These are phyloP conservation scores for Fusarium paranaense DNA, from an alignment of 2,329 filamentous ascomycete genomes.

Conservation along the genomic window DNA sequence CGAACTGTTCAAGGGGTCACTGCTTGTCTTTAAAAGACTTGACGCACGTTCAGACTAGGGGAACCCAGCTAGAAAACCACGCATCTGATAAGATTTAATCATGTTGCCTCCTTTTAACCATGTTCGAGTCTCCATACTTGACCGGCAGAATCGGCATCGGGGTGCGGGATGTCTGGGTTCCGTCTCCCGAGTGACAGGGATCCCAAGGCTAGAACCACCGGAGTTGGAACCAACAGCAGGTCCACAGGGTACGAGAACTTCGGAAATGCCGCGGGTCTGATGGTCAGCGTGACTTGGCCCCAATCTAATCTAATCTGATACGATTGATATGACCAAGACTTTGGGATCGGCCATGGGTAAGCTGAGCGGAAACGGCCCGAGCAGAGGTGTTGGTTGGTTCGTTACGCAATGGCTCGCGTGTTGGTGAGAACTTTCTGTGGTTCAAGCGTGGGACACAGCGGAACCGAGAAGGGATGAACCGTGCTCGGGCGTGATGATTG, in stretches of 20 bases:
- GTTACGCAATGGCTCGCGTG: conserved; percentile 18
- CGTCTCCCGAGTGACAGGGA: conserved; percentile 3
- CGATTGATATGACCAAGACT: conserved; percentile 9
- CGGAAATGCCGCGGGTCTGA: neutral
- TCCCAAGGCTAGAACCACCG: neutral
- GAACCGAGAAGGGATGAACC: neutral
- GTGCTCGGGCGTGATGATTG: neutral
- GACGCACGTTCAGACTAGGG: conserved; percentile 9
- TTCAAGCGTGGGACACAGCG: conserved; percentile 4
- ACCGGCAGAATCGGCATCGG: conserved; percentile 31
- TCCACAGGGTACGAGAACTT: conserved; percentile 18
- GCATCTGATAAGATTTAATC: conserved; percentile 39
- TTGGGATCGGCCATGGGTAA: neutral
- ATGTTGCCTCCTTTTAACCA: conserved; percentile 16
- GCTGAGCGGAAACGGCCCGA: conserved; percentile 9
- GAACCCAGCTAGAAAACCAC: conserved; percentile 15
- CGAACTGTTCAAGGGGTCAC: neutral
- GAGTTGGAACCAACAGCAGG: neutral
- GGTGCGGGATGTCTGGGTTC: conserved; percentile 15
- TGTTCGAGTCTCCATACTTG: neutral
- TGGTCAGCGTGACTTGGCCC: neutral
- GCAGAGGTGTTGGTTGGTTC: neutral
- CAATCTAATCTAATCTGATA: conserved; percentile 41
- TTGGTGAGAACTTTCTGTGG: neutral
- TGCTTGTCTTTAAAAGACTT: neutral